A percentile compares a stretch with the other conserved stretches of the same genome.
Conservation (phyloP, 2,329 filamentous ascomycete species). For the Fusarium verticillioides region DNA sequence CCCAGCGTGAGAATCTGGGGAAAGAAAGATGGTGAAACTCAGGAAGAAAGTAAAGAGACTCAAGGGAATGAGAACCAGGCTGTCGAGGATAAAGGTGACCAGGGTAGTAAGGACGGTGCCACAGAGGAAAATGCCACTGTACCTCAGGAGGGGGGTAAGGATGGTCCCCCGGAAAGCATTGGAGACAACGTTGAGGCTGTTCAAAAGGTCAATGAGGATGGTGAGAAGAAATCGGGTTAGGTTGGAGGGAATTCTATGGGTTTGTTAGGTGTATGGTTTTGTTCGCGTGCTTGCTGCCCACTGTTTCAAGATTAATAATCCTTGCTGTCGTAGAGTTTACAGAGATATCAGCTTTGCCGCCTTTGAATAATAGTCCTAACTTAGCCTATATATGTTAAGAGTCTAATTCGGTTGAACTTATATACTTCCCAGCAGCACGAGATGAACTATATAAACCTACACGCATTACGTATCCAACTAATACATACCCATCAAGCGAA, state of each 20-base stretch:
- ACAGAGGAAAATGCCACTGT: not conserved
- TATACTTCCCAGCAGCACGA: not conserved
- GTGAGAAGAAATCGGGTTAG: not conserved
- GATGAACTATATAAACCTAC: not conserved
- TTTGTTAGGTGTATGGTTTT: no score
- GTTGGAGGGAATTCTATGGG: no score
- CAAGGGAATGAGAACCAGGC: not conserved
- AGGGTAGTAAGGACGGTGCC: not conserved
- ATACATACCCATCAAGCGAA: not conserved
- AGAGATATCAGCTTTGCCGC: not conserved
- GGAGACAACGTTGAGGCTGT: not conserved
- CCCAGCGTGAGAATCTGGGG: slow-evolving; percentile 48
- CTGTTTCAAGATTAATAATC: not conserved
- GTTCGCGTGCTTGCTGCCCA: not conserved
- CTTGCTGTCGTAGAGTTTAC: not conserved
- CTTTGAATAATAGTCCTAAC: not conserved
- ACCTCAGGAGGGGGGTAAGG: not conserved
- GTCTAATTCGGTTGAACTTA: not conserved
- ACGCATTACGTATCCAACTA: not conserved
- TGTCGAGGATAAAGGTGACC: not conserved
- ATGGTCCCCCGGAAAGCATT: not conserved
- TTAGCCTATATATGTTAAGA: not conserved
- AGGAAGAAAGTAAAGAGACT: not conserved
- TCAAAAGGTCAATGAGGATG: not conserved
- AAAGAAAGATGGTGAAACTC: slow-evolving; percentile 32